A percentile compares a stretch with the other conserved stretches of the same genome.
phyloP scores from a whole-genome alignment of 2,329 filamentous ascomycete genomes.

The Polytolypa hystricis region DNA sequence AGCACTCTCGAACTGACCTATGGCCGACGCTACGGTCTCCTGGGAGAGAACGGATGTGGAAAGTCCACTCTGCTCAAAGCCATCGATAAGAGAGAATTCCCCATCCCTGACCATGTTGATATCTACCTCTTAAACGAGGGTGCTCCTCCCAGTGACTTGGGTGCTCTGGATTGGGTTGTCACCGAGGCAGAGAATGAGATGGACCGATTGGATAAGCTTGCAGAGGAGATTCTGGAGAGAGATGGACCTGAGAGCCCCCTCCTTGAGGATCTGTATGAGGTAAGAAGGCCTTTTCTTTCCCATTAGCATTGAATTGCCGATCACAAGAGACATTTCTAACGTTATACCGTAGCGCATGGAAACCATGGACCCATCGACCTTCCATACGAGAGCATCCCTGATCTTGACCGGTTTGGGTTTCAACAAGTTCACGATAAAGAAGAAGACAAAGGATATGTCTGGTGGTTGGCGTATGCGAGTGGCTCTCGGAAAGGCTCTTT shows the following conservation, averaged over 20 bases:
- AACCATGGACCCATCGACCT: constrained; percentile 96
- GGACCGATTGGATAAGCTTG: constrained; percentile 74
- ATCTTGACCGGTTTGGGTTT: constrained; percentile 98
- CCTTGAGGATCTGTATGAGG: constrained; percentile 90
- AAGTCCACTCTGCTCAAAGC: constrained; percentile 97
- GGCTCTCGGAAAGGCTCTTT: constrained; percentile 89
- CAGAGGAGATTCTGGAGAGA: constrained; percentile 82
- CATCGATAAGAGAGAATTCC: constrained; percentile 86
- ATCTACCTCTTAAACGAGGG: constrained; percentile 98
- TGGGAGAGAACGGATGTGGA: constrained; percentile 98
- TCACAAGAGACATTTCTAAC: constrained; percentile 15
- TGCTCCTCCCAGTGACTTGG: constrained; percentile 75
- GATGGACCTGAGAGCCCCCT: constrained; percentile 85
- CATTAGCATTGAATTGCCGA: neutral
- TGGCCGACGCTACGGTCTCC: constrained; percentile 81
- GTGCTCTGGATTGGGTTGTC: constrained; percentile 95
- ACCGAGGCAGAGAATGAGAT: constrained; percentile 88
- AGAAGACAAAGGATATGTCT: constrained; percentile 99
- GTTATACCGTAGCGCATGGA: constrained; percentile 72
- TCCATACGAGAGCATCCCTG: constrained; percentile 86
- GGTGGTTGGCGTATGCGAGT: constrained; percentile 99
- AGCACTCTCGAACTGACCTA: constrained; percentile 87
- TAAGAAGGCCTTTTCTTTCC: constrained; percentile 36
- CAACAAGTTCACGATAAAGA: constrained; percentile 95
- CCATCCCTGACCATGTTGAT: constrained; percentile 91